These are phyloP conservation scores for Reutealis trisperma DNA, from an alignment of 345 rosid genomes.

Conservation along the genomic window DNA sequence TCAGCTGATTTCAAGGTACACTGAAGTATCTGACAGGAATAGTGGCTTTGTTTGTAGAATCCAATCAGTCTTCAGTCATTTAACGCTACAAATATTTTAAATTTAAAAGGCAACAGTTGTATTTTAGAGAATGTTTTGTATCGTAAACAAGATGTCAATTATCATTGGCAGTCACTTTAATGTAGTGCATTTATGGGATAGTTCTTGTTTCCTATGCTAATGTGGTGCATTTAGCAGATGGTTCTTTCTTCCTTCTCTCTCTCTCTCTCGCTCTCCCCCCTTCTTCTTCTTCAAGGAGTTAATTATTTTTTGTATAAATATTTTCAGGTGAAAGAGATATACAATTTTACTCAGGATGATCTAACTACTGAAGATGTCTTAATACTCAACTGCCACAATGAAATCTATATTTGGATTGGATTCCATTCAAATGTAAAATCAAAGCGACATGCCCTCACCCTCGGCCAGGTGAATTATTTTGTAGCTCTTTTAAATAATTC, in stretches of 20 bases:
- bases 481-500: slow-evolving; percentile 1
- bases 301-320: not conserved
- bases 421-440: slow-evolving; percentile 48
- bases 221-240: slow-evolving; percentile 7
- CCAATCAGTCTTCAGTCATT: not conserved
- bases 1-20: slow-evolving; percentile 83
- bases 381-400: slow-evolving; percentile 60
- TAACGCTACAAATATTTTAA: not conserved
- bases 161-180: not conserved
- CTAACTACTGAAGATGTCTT: slow-evolving; percentile 83
- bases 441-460: slow-evolving; percentile 50
- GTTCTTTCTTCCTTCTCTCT: not conserved
- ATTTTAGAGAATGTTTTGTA: not conserved
- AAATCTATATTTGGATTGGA: slow-evolving; percentile 76
- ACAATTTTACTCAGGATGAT: slow-evolving; percentile 86
- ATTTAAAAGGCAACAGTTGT: not conserved
- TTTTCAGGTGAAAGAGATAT: slow-evolving; percentile 73
- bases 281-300: not conserved
- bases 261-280: not conserved
- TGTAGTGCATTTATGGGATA: slow-evolving; percentile 7
- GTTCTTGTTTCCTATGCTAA: not conserved
- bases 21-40: not conserved
- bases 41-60: not conserved
- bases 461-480: slow-evolving; percentile 58
- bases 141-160: not conserved